Evolutionary conservation across 495 filamentous ascomycete species (phyloP), one percentile per base, ranked within the genome.

Genomic region (Aspergillus leporis): DNA sequence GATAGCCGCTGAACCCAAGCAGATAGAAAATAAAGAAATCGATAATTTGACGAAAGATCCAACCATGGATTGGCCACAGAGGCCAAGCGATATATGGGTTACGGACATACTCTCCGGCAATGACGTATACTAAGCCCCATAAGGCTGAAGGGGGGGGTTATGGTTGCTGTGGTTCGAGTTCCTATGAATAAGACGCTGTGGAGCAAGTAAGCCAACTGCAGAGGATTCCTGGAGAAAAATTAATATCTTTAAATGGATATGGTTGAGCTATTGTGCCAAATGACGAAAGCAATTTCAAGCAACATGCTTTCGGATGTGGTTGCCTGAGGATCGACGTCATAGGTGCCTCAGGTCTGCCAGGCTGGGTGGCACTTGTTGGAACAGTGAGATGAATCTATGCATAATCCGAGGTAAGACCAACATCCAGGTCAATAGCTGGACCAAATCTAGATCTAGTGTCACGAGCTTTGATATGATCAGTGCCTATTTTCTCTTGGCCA

Each of bases 31-130:
- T 23, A 46, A 12, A 50, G 58, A 45, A 22, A 16, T 40, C 16
- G 50, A 57, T 21, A 53, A n/a, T 14, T 57, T 56, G 25, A 61
- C 22, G 16, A 57, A 32, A 30, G 54, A 22, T 5, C 21, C 19
- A 23, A 47, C 18, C 18, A 47, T 22, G 43, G 36, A 40, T 40
- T 40, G 36, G 36, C 16, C 16, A 28, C 3, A 6, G 36, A 40
- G 19, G n/a, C 21, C 45, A 23, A 53, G 38, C 48, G 32, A 30
- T 10, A 59, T 38, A 55, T 51, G 50, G 21, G 28, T 16, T 28
- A 14, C 21, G 38, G 51, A 32, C 51, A 53, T 53, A 32, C 10
- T 36, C 21, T 50, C 12, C 14, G 4, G 5, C 32, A 41, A 53
- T 52, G 43, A 47, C 43, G 43, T 47, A 47, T n/a, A n/a, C 7